Conservation (phyloP, 306 rosid species). For the Inga leiocalycina region DNA sequence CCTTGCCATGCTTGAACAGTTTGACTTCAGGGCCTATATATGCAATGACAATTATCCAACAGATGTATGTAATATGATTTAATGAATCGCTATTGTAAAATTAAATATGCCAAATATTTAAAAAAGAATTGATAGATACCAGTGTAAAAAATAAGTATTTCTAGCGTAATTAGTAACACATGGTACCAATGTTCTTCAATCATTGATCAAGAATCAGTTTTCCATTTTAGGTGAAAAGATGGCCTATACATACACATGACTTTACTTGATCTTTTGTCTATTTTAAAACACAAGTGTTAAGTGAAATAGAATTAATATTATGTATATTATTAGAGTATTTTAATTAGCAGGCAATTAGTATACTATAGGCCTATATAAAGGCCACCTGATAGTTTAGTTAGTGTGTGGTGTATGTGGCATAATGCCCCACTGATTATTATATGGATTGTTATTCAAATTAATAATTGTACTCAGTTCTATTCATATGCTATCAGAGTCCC, state of each 20-base stretch:
- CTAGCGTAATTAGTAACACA: background rate
- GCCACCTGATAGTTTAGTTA: too few species aligned
- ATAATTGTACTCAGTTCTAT: too few species aligned
- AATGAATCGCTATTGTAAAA: background rate
- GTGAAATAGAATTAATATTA: too few species aligned
- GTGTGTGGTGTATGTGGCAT: too few species aligned
- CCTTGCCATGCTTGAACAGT: conserved; percentile 36
- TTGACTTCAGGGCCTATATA: conserved; percentile 51
- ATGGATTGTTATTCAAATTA: too few species aligned
- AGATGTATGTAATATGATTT: background rate
- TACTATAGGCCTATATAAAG: too few species aligned
- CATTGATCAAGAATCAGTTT: background rate
- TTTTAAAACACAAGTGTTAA: background rate
- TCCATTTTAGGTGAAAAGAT: background rate
- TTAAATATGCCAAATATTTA: background rate
- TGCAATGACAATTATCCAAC: background rate
- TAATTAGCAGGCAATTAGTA: too few species aligned
- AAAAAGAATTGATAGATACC: background rate
- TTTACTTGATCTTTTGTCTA: too few species aligned
- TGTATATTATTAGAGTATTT: too few species aligned
- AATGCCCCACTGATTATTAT: too few species aligned
- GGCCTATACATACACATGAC: background rate
- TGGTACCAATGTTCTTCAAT: too few species aligned
- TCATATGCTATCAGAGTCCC: too few species aligned
- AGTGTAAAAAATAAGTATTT: background rate